Evolutionary conservation across 139 green algal genomes (phyloP), one percentile per base, ranked within the genome.

Genomic region (Mesostigma viride): DNA sequence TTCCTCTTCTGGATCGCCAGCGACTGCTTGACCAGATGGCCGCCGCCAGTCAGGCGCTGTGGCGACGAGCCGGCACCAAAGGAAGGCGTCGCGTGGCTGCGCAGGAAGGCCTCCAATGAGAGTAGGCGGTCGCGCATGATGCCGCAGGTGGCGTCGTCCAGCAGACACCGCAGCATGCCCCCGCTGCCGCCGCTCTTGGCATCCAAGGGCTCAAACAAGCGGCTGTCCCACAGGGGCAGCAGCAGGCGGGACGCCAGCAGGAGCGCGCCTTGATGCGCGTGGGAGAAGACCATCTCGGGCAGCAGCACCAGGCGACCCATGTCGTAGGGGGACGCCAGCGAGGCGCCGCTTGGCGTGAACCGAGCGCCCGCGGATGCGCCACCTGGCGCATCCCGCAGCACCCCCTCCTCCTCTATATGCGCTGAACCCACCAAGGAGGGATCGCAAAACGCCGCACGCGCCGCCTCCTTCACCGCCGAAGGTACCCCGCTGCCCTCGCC

Each of bases 181-280:
- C n/a, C n/a, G n/a, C n/a, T n/a, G n/a, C n/a, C n/a, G n/a, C n/a
- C n/a, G n/a, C n/a, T n/a, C n/a, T n/a, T n/a, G n/a, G n/a, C n/a
- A n/a, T n/a, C n/a, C n/a, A n/a, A n/a, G n/a, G n/a, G n/a, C n/a
- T n/a, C n/a, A n/a, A n/a, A n/a, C n/a, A n/a, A n/a, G n/a, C n/a
- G n/a, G n/a, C n/a, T 36, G 31, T 95, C 88, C 86, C 90, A 95
- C 30, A 88, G 76, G 0, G 79, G 79, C 48, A 71, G 67, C 68
- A 96, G 78, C 53, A 95, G 57, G 22, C 90, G 79, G 0, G 81
- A 73, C 24, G 88, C 51, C 48, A 86, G 90, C 32, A 91, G 62
- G 69, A 79, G 89, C 53, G 95, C 64, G 0, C 89, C 91, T 8
- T 84, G 75, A 76, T 95, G 86, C 22, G 81, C 85, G 3, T 72